Evolutionary conservation across 164 flowering plant species (phyloP).

Genomic region (Nelumbo lutea): DNA sequence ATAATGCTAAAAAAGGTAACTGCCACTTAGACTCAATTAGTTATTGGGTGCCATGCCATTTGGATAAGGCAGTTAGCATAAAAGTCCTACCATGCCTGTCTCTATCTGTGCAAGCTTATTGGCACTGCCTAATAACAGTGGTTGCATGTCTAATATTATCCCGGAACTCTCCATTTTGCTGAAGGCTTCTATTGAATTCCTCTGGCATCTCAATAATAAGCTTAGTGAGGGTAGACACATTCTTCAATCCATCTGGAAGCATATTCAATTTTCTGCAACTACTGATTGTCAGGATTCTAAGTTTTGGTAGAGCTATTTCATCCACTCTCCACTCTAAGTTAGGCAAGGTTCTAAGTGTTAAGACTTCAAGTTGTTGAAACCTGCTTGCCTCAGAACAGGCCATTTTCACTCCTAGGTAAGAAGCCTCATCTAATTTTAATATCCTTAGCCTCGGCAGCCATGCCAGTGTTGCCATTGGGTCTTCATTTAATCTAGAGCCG

Average conservation of each 20-base stretch:
- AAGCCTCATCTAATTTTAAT: neutral
- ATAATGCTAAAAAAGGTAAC: too few species aligned
- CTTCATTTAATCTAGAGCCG: neutral
- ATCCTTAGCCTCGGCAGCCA: constrained; percentile 13
- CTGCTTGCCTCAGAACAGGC: constrained; percentile 16
- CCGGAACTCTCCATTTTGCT: constrained; percentile 7
- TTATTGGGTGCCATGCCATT: too few species aligned
- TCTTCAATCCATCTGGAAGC: constrained; percentile 27
- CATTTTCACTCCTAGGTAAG: constrained; percentile 14
- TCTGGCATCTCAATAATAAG: constrained; percentile 18
- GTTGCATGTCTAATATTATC: constrained; percentile 9
- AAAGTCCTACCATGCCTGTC: too few species aligned
- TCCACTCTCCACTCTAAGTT: constrained; percentile 21
- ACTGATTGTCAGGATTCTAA: neutral
- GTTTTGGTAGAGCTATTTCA: constrained; percentile 24
- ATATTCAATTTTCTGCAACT: neutral
- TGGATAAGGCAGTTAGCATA: too few species aligned
- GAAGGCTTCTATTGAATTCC: constrained; percentile 6
- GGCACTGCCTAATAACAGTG: neutral
- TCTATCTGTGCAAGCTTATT: too few species aligned
- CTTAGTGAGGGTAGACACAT: constrained; percentile 8
- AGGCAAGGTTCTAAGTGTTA: neutral
- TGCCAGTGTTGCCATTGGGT: constrained; percentile 19
- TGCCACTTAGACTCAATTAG: too few species aligned
- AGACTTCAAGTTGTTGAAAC: constrained; percentile 21